These are phyloP conservation scores for Suillus cothurnatus DNA, from an alignment of 768 basidiomycete genomes.

Conservation along the genomic window DNA sequence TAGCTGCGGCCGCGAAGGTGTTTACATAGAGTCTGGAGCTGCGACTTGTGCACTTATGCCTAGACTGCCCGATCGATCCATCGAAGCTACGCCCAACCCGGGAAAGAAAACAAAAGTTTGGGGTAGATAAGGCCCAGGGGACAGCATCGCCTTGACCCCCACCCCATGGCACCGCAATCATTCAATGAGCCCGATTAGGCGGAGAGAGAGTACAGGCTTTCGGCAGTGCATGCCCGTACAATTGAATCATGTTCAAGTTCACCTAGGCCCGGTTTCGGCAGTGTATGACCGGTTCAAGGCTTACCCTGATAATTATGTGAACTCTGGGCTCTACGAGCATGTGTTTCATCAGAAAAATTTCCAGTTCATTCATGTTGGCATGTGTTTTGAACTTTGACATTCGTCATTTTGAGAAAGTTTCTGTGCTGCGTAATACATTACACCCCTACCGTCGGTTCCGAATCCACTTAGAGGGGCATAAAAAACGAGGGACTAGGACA, in stretches of 20 bases:
- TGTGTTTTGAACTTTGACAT: neutral
- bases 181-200: neutral
- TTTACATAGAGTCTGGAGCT: too few relatives aligned
- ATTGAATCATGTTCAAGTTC: neutral
- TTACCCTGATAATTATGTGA: neutral
- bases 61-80: neutral
- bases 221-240: neutral
- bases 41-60: too few relatives aligned
- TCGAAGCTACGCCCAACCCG: neutral
- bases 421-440: too few relatives aligned
- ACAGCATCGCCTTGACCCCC: neutral
- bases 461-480: neutral
- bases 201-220: too few relatives aligned
- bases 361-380: neutral
- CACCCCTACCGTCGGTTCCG: neutral
- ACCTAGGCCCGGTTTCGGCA: neutral
- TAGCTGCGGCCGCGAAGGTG: neutral
- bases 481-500: neutral
- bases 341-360: neutral
- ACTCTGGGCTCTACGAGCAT: neutral
- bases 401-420: neutral
- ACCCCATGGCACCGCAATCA: slow-evolving; percentile 3
- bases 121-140: slow-evolving; percentile 1
- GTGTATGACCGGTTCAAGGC: neutral
- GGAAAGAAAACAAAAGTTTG: neutral